Conservation (phyloP, 176 grass and related monocot species). For the Thinopyrum elongatum region DNA sequence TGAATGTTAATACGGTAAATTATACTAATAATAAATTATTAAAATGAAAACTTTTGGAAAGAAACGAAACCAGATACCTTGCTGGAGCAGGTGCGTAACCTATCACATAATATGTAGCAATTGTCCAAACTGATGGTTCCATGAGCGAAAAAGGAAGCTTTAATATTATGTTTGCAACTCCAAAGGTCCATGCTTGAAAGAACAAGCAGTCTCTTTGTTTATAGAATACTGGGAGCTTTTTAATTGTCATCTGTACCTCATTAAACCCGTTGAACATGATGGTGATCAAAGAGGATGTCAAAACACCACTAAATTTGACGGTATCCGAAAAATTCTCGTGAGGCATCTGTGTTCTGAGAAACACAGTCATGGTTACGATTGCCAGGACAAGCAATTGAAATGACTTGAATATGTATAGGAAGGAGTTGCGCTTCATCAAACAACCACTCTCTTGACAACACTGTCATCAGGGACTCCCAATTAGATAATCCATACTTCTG, state of each 20-base stretch:
- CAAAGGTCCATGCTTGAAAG: constrained; percentile 68
- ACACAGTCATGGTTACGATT: constrained; percentile 62
- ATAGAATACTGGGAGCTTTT: constrained; percentile 65
- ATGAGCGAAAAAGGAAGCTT: constrained; percentile 58
- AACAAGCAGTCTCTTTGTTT: constrained; percentile 75
- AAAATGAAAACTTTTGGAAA: neutral
- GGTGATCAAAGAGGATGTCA: constrained; percentile 50
- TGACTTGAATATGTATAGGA: constrained; percentile 60
- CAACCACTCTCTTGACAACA: constrained; percentile 58
- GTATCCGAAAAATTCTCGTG: constrained; percentile 37
- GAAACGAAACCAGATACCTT: constrained; percentile 18
- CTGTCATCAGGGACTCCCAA: constrained; percentile 49
- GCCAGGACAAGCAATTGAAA: constrained; percentile 47
- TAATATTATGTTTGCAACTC: constrained; percentile 50
- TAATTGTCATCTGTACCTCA: constrained; percentile 56
- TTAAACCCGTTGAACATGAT: constrained; percentile 66
- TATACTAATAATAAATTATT: neutral
- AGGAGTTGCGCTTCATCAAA: constrained; percentile 71
- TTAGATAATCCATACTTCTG: constrained; percentile 63
- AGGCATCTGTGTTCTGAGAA: constrained; percentile 71
- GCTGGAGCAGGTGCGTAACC: constrained; percentile 40
- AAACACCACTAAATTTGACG: constrained; percentile 42
- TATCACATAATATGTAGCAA: constrained; percentile 58
- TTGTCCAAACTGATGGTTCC: constrained; percentile 40
- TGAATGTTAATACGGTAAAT: neutral